Percentiles rank a stretch among this genome's conserved stretches.
Evolutionary conservation across 192 early-diverging fungal genomes (phyloP).

Genomic region (Coemansia sp.): DNA sequence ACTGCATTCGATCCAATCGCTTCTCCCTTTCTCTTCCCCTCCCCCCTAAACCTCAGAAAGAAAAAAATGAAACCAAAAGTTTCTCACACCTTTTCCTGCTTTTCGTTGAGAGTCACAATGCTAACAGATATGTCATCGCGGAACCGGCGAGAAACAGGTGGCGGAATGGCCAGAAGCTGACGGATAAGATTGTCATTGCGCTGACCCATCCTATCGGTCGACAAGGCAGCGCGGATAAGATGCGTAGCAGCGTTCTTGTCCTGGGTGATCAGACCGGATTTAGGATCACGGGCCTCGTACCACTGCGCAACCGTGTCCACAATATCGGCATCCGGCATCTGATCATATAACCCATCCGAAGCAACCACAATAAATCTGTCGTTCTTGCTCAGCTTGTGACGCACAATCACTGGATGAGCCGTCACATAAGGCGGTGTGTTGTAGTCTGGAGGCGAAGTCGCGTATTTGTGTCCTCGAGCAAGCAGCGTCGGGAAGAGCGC

Average conservation of each 20-base stretch:
- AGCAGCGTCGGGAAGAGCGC: conserved; percentile 38
- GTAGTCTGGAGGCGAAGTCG: conserved; percentile 54
- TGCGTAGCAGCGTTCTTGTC: conserved; percentile 14
- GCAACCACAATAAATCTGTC: conserved; percentile 79
- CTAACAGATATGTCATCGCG: conserved; percentile 85
- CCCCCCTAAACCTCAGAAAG: not conserved
- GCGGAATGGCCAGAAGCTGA: conserved; percentile 63
- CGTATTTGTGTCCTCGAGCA: conserved; percentile 41
- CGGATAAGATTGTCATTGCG: conserved; percentile 63
- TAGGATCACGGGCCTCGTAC: conserved; percentile 30
- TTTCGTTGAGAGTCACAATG: conserved; percentile 55
- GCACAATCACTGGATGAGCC: conserved; percentile 68
- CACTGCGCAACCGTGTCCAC: conserved; percentile 43
- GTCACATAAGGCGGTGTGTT: conserved; percentile 74
- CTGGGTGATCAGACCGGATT: conserved; percentile 11
- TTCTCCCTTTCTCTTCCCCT: not conserved
- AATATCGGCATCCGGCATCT: conserved; percentile 65
- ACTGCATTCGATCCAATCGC: not conserved
- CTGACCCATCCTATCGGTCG: conserved; percentile 52
- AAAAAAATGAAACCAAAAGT: not conserved
- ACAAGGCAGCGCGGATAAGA: conserved; percentile 60
- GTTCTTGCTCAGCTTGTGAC: conserved; percentile 59
- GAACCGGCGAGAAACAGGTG: conserved; percentile 63
- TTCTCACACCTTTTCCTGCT: not conserved
- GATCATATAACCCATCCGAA: conserved; percentile 82